phyloP scores from a whole-genome alignment of 2,329 filamentous ascomycete genomes.

The Trichoderma aggressivum region DNA sequence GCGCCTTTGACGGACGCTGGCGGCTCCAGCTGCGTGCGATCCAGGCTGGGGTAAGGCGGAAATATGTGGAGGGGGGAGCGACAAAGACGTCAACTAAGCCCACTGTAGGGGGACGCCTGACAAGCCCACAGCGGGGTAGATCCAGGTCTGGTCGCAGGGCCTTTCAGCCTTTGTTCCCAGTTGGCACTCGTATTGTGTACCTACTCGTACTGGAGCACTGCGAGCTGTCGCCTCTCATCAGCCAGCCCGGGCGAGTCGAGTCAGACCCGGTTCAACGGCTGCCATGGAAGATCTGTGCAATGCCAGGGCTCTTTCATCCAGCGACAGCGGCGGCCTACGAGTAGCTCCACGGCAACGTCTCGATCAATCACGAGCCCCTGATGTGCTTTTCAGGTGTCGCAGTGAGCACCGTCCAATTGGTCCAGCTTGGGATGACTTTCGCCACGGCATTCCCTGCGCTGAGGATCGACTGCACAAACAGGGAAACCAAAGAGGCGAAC shows the following conservation, averaged over 20 bases:
- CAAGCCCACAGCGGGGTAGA: slow-evolving; percentile 17
- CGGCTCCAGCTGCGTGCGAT: slow-evolving; percentile 14
- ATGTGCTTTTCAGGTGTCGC: slow-evolving; percentile 2
- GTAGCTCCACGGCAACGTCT: neutral
- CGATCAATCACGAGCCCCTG: slow-evolving; percentile 8
- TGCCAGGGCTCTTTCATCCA: neutral
- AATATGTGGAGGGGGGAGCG: slow-evolving; percentile 2
- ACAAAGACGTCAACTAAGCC: slow-evolving; percentile 9
- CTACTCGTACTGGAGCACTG: too few species aligned
- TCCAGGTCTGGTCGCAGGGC: neutral
- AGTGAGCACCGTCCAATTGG: slow-evolving; percentile 1
- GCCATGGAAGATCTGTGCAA: neutral
- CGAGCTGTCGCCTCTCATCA: neutral
- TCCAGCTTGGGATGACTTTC: neutral
- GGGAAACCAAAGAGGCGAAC: neutral
- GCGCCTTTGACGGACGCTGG: slow-evolving; percentile 6
- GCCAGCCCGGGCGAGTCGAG: neutral
- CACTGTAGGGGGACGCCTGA: slow-evolving; percentile 8
- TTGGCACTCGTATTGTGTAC: too few species aligned
- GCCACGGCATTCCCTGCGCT: neutral
- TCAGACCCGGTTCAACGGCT: neutral
- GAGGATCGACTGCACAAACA: neutral
- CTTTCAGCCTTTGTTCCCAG: neutral
- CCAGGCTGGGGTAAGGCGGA: slow-evolving; percentile 17
- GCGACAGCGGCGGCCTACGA: neutral